A percentile compares a stretch with the other conserved stretches of the same genome.
Evolutionary conservation across 2,329 filamentous ascomycete species (phyloP).

Genomic region (Arthrobotrys iridis): DNA sequence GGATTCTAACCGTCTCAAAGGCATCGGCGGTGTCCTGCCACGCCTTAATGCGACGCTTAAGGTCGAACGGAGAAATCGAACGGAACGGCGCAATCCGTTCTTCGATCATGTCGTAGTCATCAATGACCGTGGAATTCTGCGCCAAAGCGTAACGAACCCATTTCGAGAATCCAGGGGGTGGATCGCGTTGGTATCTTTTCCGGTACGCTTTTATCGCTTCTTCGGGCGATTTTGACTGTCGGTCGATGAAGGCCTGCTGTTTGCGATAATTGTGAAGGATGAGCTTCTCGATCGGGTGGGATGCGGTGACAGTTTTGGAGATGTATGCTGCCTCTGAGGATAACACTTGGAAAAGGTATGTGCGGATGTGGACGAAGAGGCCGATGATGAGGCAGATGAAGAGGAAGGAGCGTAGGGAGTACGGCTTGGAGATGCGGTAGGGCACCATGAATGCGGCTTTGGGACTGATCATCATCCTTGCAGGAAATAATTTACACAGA

Average conservation of each 20-base stretch:
- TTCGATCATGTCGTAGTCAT: conserved; percentile 65
- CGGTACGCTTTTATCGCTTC: conserved; percentile 60
- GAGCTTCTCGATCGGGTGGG: conserved; percentile 44
- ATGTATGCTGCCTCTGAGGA: conserved; percentile 25
- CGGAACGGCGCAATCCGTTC: conserved; percentile 63
- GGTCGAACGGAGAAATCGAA: conserved; percentile 30
- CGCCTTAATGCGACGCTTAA: conserved; percentile 19
- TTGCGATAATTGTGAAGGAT: conserved; percentile 15
- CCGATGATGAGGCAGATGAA: conserved; percentile 27
- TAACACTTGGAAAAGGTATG: conserved; percentile 19
- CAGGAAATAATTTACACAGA: neutral
- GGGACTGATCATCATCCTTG: conserved; percentile 21
- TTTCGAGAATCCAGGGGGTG: conserved; percentile 64
- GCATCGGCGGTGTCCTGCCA: conserved; percentile 26
- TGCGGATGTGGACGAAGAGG: conserved; percentile 22
- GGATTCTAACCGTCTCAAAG: conserved; percentile 58
- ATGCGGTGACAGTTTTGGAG: conserved; percentile 5
- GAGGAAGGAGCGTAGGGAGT: conserved; percentile 32
- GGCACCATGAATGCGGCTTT: conserved; percentile 15
- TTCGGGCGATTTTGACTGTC: conserved; percentile 37
- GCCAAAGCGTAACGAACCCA: conserved; percentile 64
- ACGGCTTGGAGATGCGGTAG: conserved; percentile 39
- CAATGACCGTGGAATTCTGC: conserved; percentile 64
- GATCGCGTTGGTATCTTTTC: conserved; percentile 63
- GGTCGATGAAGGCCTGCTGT: conserved; percentile 3